Conservation (phyloP, 768 basidiomycete genomes). For the Xerocomellus amylosporus region DNA sequence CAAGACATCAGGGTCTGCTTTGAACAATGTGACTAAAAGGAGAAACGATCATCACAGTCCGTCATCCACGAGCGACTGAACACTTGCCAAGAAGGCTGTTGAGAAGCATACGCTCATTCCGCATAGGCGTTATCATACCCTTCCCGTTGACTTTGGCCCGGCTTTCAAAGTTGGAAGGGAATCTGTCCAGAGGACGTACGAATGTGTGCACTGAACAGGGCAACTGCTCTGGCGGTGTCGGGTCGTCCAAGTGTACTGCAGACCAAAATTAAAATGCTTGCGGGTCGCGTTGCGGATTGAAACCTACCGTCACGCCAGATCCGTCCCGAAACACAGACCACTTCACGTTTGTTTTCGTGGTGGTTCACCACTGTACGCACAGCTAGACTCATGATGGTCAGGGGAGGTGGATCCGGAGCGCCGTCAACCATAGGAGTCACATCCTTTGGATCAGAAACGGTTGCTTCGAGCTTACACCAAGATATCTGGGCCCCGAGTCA, state of each 20-base stretch:
- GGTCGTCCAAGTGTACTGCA: conserved; percentile 84
- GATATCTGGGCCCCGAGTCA: conserved; percentile 58
- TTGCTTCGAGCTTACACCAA: conserved; percentile 94
- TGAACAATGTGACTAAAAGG: conserved; percentile 63
- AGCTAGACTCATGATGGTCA: conserved; percentile 88
- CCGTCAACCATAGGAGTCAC: conserved; percentile 79
- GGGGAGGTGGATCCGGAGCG: conserved; percentile 76
- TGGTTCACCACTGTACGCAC: conserved; percentile 92
- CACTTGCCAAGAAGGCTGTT: conserved; percentile 70
- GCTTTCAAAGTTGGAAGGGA: conserved; percentile 81
- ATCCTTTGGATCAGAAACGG: conserved; percentile 80
- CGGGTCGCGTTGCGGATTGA: not conserved
- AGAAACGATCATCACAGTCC: not conserved
- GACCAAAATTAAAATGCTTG: not conserved
- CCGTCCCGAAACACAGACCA: conserved; percentile 81
- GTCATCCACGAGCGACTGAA: not conserved
- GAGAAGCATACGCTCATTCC: conserved; percentile 82
- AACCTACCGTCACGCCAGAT: conserved; percentile 75
- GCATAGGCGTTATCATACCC: conserved; percentile 68
- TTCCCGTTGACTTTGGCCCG: conserved; percentile 61
- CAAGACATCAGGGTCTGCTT: conserved; percentile 90
- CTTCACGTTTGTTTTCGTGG: conserved; percentile 88
- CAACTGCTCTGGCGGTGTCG: conserved; percentile 83
- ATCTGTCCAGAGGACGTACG: conserved; percentile 83
- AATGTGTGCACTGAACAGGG: conserved; percentile 84